Percentiles rank a stretch among this genome's conserved stretches.
phyloP scores from a whole-genome alignment of 1,284 basidiomycete species.

The Ceratobasidium sp. region DNA sequence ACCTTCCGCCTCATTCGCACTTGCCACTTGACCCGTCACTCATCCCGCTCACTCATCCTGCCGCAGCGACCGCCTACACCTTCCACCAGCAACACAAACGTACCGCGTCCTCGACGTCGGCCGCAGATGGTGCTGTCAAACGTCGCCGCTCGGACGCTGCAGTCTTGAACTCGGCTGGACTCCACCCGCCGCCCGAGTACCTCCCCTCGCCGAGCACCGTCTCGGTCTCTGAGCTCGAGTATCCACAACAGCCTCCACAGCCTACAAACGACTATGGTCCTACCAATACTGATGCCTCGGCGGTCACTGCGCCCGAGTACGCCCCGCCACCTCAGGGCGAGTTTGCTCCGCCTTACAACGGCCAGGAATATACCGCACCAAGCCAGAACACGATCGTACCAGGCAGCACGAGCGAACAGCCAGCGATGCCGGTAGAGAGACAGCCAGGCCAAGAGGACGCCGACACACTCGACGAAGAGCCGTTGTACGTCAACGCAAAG shows the following conservation, averaged over 20 bases:
- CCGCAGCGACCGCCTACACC: constrained; percentile 3
- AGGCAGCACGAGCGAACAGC: background rate
- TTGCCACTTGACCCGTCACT: constrained; percentile 26
- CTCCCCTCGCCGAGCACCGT: constrained; percentile 31
- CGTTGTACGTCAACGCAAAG: constrained; percentile 96
- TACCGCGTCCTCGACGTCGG: constrained; percentile 9
- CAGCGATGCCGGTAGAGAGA: background rate
- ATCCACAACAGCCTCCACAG: constrained; percentile 18
- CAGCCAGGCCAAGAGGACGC: constrained; percentile 21
- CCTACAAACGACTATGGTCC: constrained; percentile 6
- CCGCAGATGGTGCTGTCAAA: background rate
- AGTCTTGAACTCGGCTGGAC: constrained; percentile 12
- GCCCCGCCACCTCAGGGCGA: constrained; percentile 15
- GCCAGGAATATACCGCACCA: constrained; percentile 4
- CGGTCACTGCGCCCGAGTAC: constrained; percentile 9
- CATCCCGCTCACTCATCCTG: constrained; percentile 29
- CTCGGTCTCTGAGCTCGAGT: constrained; percentile 28
- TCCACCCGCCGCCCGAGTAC: constrained; percentile 32
- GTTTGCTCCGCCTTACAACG: background rate
- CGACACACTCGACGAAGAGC: constrained; percentile 83
- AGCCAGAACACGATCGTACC: background rate
- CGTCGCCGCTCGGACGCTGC: constrained; percentile 23
- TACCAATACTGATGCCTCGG: background rate
- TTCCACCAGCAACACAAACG: constrained; percentile 4
- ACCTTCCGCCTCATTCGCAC: constrained; percentile 26